Percentiles rank a stretch among this genome's conserved stretches.
phyloP scores from a whole-genome alignment of 176 grass and related monocot species.

The Ananas comosus region DNA sequence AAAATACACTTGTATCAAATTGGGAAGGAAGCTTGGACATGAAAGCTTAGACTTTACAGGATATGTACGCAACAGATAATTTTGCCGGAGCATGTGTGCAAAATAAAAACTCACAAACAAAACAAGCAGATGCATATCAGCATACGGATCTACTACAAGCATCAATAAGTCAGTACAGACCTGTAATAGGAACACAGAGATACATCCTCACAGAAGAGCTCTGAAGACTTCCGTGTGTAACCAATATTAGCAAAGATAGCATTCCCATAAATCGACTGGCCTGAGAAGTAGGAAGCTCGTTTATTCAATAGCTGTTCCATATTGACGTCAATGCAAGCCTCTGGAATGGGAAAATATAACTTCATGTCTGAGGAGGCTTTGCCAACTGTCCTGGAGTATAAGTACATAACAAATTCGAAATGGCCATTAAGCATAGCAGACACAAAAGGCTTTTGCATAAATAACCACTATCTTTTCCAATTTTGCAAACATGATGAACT shows the following conservation, averaged over 20 bases:
- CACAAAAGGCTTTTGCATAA: not conserved
- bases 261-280: slow-evolving; percentile 87
- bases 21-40: too few relatives aligned
- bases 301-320: slow-evolving; percentile 38
- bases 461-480: not conserved
- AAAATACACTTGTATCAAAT: too few relatives aligned
- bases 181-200: slow-evolving; percentile 73
- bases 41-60: too few relatives aligned
- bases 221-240: slow-evolving; percentile 64
- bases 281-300: slow-evolving; percentile 74
- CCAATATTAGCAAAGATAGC: slow-evolving; percentile 80
- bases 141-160: slow-evolving; percentile 2
- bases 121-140: not conserved
- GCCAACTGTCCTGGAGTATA: slow-evolving; percentile 66
- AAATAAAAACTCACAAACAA: not conserved
- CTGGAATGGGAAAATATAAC: slow-evolving; percentile 63
- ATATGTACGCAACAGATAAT: too few relatives aligned
- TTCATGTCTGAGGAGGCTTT: slow-evolving; percentile 88
- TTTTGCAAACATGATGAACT: too few relatives aligned
- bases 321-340: slow-evolving; percentile 27
- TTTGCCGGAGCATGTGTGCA: too few relatives aligned
- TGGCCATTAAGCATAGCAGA: not conserved
- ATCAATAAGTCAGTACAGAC: slow-evolving; percentile 29
- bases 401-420: slow-evolving; percentile 16
- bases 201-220: slow-evolving; percentile 63